A percentile compares a stretch with the other conserved stretches of the same genome.
Conservation (phyloP, 2,329 filamentous ascomycete species). For the Didymella pinodella region DNA sequence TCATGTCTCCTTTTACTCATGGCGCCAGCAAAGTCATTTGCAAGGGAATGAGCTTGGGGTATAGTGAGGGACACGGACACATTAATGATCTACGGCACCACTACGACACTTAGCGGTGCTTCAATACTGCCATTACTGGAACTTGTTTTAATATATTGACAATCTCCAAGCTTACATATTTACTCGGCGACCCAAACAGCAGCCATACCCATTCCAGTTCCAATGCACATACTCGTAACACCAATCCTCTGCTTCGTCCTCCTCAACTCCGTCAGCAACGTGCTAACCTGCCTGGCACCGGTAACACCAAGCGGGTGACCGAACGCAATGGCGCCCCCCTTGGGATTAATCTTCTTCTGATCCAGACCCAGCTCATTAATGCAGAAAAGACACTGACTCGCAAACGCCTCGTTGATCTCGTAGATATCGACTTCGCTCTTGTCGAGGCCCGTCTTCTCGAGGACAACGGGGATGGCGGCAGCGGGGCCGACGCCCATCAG, state of each 20-base stretch:
- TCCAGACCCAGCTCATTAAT: conserved; percentile 86
- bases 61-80: too few relatives aligned
- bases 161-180: not conserved
- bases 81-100: too few relatives aligned
- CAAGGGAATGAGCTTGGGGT: too few relatives aligned
- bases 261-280: conserved; percentile 87
- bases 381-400: conserved; percentile 93
- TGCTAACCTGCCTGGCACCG: conserved; percentile 91
- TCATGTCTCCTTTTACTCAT: too few relatives aligned
- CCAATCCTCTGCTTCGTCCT: conserved; percentile 85
- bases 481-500: conserved; percentile 97
- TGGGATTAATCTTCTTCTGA: conserved; percentile 90
- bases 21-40: too few relatives aligned
- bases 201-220: conserved; percentile 96
- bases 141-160: not conserved
- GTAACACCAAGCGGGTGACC: conserved; percentile 95
- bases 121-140: not conserved
- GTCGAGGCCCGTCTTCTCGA: conserved; percentile 84
- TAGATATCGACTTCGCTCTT: conserved; percentile 92
- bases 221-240: conserved; percentile 94
- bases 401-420: conserved; percentile 99
- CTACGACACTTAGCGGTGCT: too few relatives aligned
- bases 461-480: conserved; percentile 92
- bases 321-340: conserved; percentile 95
- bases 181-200: conserved; percentile 96